phyloP scores from a whole-genome alignment of 1,284 basidiomycete genomes.

The Xanthoconium separans region DNA sequence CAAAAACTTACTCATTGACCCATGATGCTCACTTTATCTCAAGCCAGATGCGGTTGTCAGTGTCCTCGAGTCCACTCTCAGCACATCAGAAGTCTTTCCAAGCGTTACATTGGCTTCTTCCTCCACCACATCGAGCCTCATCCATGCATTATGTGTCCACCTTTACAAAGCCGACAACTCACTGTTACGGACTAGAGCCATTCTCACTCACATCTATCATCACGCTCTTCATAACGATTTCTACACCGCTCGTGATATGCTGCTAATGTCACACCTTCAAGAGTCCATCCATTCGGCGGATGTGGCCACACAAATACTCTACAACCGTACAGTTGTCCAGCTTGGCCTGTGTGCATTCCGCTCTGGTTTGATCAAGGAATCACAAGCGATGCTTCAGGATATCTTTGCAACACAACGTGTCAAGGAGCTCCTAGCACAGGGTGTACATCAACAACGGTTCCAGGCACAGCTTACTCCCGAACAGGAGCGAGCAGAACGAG shows the following conservation, averaged over 20 bases:
- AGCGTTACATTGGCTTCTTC: constrained; percentile 56
- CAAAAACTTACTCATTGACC: background rate
- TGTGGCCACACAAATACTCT: constrained; percentile 96
- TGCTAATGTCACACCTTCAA: constrained; percentile 98
- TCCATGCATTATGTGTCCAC: constrained; percentile 88
- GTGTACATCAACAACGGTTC: constrained; percentile 92
- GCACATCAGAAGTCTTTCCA: constrained; percentile 56
- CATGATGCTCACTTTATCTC: constrained; percentile 10
- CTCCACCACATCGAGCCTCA: constrained; percentile 67
- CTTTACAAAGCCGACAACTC: constrained; percentile 93
- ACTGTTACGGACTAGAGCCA: constrained; percentile 91
- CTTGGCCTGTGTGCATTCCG: constrained; percentile 97
- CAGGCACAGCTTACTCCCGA: constrained; percentile 81
- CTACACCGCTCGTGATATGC: constrained; percentile 96
- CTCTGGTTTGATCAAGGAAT: constrained; percentile 91
- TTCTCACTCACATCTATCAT: constrained; percentile 98
- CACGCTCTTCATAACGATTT: constrained; percentile 97
- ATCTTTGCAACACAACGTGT: constrained; percentile 96
- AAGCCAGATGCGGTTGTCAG: constrained; percentile 93
- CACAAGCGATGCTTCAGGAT: constrained; percentile 90
- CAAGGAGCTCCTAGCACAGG: constrained; percentile 97
- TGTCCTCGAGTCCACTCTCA: constrained; percentile 78
- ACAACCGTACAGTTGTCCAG: constrained; percentile 97
- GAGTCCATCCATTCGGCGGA: constrained; percentile 96
- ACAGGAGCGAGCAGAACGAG: constrained; percentile 96